Evolutionary conservation across 2,329 filamentous ascomycete species (phyloP), one percentile per base, ranked within the genome.

Genomic region (Aureobasidium melanogenum): DNA sequence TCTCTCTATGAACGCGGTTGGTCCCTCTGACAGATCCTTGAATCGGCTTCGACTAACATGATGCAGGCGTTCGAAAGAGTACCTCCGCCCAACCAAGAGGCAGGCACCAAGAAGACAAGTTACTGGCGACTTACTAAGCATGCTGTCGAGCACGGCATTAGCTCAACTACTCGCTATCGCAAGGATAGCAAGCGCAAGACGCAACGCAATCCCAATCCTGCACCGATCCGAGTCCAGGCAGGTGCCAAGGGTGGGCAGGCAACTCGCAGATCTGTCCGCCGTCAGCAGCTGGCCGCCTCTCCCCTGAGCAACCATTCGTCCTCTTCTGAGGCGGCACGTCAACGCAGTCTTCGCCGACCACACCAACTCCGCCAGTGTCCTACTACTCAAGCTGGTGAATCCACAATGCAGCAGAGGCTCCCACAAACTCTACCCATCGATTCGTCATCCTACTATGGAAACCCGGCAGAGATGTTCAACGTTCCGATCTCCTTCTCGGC

Each of bases 1-100:
- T 67, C 78, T 97, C 8, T 96, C 91, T 51, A 97, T 97, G 92
- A 97, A 97, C 68, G 82, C 82, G 63, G 93, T 97, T 17, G 15
- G 84, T 75, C 85, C 79, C 63, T 19, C 17, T 48, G 22, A 39
- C 14, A 41, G n/a, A 19, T 39, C 30, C 34, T 30, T n/a, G 60
- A 30, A 56, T 15, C 24, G 50, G 34, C 24, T 15, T 14, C 57
- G 14, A 46, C 67, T 65, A 55, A 68, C 60, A 41, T 43, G 57
- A 46, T 61, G 48, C 63, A 84, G 80, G 81, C 82, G 10, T 82
- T 86, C 70, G 78, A 80, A 65, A 82, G 59, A 55, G 77, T 78
- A 36, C 71, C 79, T 52, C 65, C 76, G 78, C 63, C 48, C 55
- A 43, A 51, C 77, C 81, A 22, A 82, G 84, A 60, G 70, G 78